Evolutionary conservation across 148 eudicot genomes (phyloP).

Genomic region (Diospyros lotus): DNA sequence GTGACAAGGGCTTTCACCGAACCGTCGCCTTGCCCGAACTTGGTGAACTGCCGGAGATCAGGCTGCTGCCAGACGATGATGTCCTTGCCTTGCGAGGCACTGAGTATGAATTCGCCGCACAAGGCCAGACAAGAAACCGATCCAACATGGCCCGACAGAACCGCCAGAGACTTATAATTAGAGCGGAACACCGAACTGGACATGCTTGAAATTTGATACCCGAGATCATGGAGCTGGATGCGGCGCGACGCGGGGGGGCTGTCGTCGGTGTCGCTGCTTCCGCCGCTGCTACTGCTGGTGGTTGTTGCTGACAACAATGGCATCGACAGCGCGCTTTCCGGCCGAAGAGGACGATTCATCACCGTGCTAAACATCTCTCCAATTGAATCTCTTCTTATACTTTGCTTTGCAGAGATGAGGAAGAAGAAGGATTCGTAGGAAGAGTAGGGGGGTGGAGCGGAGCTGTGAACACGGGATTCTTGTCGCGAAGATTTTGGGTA

Average conservation of each 20-base stretch:
- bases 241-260: constrained; percentile 25
- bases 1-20: constrained; percentile 70
- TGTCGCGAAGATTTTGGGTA: too few relatives aligned
- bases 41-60: constrained; percentile 54
- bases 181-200: constrained; percentile 25
- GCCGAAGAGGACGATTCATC: background rate
- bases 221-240: constrained; percentile 15
- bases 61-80: constrained; percentile 95
- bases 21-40: constrained; percentile 77
- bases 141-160: constrained; percentile 59
- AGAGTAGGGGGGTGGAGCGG: too few relatives aligned
- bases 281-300: constrained; percentile 16
- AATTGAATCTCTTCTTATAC: too few relatives aligned
- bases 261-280: constrained; percentile 32
- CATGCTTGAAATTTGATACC: constrained; percentile 12
- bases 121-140: constrained; percentile 71
- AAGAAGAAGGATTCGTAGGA: too few relatives aligned
- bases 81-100: constrained; percentile 83
- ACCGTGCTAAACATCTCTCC: background rate
- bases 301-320: constrained; percentile 23
- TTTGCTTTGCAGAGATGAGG: too few relatives aligned
- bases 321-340: constrained; percentile 13
- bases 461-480: too few relatives aligned
- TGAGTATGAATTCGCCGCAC: constrained; percentile 78
- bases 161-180: constrained; percentile 40